Evolutionary conservation across 345 rosid genomes (phyloP).

Genomic region (Punica granatum): DNA sequence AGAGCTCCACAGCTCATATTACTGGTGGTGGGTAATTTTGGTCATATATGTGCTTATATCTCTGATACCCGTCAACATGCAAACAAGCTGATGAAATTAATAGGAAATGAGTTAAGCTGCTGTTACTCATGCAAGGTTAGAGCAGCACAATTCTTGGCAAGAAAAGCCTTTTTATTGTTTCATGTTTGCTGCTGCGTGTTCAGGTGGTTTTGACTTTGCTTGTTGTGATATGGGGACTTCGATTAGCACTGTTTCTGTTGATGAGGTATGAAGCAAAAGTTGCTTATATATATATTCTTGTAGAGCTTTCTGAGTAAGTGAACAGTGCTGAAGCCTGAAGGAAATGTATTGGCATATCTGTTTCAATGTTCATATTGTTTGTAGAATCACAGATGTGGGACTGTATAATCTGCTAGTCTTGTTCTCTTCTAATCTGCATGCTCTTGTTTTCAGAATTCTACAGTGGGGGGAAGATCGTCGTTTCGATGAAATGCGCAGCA

Average conservation of each 20-base stretch:
- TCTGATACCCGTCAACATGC: not conserved
- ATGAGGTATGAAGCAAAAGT: conserved; percentile 47
- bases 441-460: conserved; percentile 46
- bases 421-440: not conserved
- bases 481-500: conserved; percentile 72
- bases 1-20: not conserved
- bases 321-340: not conserved
- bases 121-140: not conserved
- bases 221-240: conserved; percentile 79
- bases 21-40: not conserved
- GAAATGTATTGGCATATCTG: not conserved
- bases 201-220: conserved; percentile 72
- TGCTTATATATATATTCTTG: not conserved
- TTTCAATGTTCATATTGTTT: not conserved
- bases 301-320: not conserved
- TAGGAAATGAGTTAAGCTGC: not conserved
- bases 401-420: not conserved
- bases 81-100: not conserved
- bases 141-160: too few species aligned
- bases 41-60: not conserved
- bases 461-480: conserved; percentile 97
- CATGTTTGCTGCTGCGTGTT: conserved; percentile 2
- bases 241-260: conserved; percentile 62
- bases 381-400: not conserved
- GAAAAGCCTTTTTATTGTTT: not conserved